Base-by-base conservation (phyloP, 164 flowering plant genomes). In the Stephania japonica region DNA sequence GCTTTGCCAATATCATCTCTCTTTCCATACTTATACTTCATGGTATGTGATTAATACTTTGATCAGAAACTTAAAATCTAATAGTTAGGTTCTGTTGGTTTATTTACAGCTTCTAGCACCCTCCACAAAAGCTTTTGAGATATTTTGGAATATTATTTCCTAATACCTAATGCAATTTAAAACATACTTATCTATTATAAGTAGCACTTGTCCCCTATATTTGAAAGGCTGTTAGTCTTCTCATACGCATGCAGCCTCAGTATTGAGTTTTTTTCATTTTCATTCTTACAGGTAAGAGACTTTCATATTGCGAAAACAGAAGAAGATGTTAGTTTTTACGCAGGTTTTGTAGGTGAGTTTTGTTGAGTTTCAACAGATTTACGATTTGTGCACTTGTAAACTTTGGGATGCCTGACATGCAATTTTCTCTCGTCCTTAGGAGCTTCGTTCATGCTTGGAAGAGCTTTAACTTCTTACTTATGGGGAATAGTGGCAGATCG, bases 401-500 rank as follows among this genome's bases (percentile, higher is more conserved):
- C 50, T 44, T 44, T 44, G 50, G 50, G 14, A 13, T 44, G 14
- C 14, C 50, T 44, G 12, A 44, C 50, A 44, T 44, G 50, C 50
- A 13, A 42, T 68, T 44, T 62, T 42, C 38, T 18, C 64, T 73
- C 23, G 74, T 79, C 69, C 14, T 44, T 50, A 91, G 97, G 94
- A 43, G 79, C 93, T 75, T 76, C 98, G 19, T 90, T 81, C 75
- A 88, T 91, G 93, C 23, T 91, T 74, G 98, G 98, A 59, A 87
- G 98, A 87, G 87, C 87, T 67, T 76, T 87, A 76, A 91, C 98
- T 42, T 87, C 98, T 69, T 62, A 87, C 43, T 73, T 84, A 1
- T 93, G 98, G 98, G 98, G 98, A 82, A 13, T 87, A 12, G 72
- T 88, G 32, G 86, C 98, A 66, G 98, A 93, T 83, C 87, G 89